These are phyloP conservation scores for Lentinula lateritia DNA, from an alignment of 768 basidiomycete genomes.

Conservation along the genomic window DNA sequence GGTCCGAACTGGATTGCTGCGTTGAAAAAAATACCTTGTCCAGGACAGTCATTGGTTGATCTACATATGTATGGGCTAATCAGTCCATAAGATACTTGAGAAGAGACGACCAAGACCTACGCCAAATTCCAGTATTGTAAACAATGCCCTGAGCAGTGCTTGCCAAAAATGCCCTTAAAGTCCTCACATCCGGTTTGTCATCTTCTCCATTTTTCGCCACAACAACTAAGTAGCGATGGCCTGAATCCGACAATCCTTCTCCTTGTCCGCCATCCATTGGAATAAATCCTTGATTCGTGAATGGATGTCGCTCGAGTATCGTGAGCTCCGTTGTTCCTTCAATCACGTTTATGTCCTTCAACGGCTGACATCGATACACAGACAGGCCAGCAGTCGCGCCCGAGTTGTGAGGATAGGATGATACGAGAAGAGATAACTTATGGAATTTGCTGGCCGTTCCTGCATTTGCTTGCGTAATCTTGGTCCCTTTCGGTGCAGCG, in stretches of 20 bases:
- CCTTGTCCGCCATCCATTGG: slow-evolving; percentile 74
- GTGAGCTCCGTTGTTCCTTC: slow-evolving; percentile 53
- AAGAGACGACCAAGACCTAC: slow-evolving; percentile 45
- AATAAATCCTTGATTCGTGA: slow-evolving; percentile 89
- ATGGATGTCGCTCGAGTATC: slow-evolving; percentile 85
- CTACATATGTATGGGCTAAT: slow-evolving; percentile 30
- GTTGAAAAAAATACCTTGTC: slow-evolving; percentile 41
- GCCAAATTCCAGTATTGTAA: slow-evolving; percentile 85
- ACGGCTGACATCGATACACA: slow-evolving; percentile 74
- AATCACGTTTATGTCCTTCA: slow-evolving; percentile 32
- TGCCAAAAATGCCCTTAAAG: slow-evolving; percentile 78
- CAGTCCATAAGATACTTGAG: not conserved
- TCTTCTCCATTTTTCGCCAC: slow-evolving; percentile 77
- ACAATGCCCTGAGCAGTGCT: slow-evolving; percentile 78
- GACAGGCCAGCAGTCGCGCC: slow-evolving; percentile 68
- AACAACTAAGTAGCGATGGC: slow-evolving; percentile 70
- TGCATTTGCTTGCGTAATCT: slow-evolving; percentile 79
- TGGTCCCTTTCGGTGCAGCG: slow-evolving; percentile 62
- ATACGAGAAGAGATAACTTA: slow-evolving; percentile 69
- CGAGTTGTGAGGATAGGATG: slow-evolving; percentile 54
- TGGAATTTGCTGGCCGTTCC: slow-evolving; percentile 93
- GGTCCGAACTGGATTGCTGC: too few species aligned
- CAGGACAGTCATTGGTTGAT: slow-evolving; percentile 89
- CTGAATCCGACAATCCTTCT: slow-evolving; percentile 43
- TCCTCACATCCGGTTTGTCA: slow-evolving; percentile 71